phyloP scores from a whole-genome alignment of 192 early-diverging fungal species.

The Powellomyces hirtus region DNA sequence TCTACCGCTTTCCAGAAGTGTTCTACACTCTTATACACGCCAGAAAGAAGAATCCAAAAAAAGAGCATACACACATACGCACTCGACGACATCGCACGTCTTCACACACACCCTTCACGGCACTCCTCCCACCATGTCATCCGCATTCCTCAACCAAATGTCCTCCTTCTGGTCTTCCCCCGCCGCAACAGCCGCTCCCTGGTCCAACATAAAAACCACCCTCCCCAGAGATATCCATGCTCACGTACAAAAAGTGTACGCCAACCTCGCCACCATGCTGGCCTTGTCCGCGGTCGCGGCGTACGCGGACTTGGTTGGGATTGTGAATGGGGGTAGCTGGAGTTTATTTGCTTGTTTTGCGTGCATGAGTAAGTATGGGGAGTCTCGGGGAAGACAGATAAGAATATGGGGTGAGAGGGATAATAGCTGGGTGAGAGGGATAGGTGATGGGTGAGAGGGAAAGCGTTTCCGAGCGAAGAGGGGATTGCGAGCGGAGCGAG shows the following conservation, averaged over 20 bases:
- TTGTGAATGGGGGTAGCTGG: slow-evolving; percentile 4
- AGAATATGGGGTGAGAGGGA: no score
- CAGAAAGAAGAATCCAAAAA: no score
- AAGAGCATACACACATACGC: no score
- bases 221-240: slow-evolving; percentile 19
- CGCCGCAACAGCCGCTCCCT: not conserved
- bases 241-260: slow-evolving; percentile 33
- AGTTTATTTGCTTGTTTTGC: slow-evolving; percentile 13
- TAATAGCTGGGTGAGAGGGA: no score
- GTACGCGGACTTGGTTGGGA: slow-evolving; percentile 20
- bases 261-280: slow-evolving; percentile 32
- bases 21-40: no score
- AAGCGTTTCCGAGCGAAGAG: no score
- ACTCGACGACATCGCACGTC: no score
- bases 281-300: slow-evolving; percentile 19
- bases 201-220: slow-evolving; percentile 21
- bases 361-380: slow-evolving; percentile 28
- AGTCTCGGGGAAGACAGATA: no score
- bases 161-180: not conserved
- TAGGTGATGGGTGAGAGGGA: no score
- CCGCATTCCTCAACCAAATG: not conserved
- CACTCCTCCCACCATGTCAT: slow-evolving; percentile 7
- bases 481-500: no score
- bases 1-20: no score
- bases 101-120: no score